phyloP scores from a whole-genome alignment of 768 basidiomycete genomes.

The Amyloporia xantha region DNA sequence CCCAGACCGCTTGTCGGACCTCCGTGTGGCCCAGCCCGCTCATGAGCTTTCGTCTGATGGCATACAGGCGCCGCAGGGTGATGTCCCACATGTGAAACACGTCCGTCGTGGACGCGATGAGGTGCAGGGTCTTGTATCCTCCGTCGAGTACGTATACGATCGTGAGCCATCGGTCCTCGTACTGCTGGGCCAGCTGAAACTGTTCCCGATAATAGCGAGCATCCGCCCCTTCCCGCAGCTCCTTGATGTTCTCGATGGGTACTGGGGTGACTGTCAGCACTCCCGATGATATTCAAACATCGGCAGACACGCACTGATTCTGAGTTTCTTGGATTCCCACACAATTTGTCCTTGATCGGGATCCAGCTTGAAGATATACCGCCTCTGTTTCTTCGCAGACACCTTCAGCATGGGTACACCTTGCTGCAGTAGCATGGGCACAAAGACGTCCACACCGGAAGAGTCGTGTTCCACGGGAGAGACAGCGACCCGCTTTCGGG shows the following conservation, averaged over 20 bases:
- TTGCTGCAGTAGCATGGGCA: constrained; percentile 50
- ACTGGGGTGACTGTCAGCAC: constrained; percentile 38
- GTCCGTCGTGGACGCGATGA: constrained; percentile 63
- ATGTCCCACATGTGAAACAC: constrained; percentile 58
- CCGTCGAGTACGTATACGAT: constrained; percentile 76
- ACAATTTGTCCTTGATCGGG: constrained; percentile 76
- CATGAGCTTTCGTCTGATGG: constrained; percentile 65
- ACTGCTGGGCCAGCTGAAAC: constrained; percentile 54
- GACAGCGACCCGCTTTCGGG: neutral
- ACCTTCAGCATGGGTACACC: constrained; percentile 82
- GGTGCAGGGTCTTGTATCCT: constrained; percentile 79
- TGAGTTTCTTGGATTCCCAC: constrained; percentile 67
- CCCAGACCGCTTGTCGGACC: constrained; percentile 65
- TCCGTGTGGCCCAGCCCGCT: constrained; percentile 57
- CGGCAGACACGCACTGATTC: constrained; percentile 45
- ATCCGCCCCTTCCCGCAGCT: constrained; percentile 70
- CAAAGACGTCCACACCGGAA: constrained; percentile 33
- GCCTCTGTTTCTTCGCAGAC: constrained; percentile 69
- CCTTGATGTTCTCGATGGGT: constrained; percentile 80
- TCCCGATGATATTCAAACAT: neutral
- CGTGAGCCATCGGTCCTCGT: constrained; percentile 75
- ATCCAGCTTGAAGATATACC: constrained; percentile 63
- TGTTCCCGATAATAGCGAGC: constrained; percentile 66
- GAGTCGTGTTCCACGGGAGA: constrained; percentile 9
- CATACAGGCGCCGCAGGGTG: constrained; percentile 57